Conservation (phyloP, 306 rosid genomes). For the Ammopiptanthus mongolicus region DNA sequence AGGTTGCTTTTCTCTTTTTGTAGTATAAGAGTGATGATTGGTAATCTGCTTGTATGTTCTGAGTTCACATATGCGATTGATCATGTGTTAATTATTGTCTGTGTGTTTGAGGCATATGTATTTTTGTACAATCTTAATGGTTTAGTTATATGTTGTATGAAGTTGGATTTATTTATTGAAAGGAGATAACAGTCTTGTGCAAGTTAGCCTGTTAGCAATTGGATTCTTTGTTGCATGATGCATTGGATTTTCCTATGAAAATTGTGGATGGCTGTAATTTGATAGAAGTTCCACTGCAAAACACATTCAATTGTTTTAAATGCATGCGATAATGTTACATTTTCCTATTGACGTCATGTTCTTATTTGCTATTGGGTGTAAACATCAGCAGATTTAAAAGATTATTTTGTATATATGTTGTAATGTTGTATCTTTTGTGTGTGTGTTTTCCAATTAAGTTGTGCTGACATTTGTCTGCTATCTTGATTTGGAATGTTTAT, state of each 20-base stretch:
- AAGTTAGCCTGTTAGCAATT: background rate
- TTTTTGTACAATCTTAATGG: background rate
- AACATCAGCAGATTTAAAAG: background rate
- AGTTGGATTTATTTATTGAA: background rate
- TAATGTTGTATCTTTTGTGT: background rate
- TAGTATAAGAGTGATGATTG: background rate
- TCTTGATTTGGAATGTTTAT: background rate
- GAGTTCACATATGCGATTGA: background rate
- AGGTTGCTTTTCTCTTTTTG: background rate
- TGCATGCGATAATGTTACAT: background rate
- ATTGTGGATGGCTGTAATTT: background rate
- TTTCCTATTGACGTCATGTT: background rate
- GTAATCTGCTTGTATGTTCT: background rate
- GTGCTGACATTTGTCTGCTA: background rate
- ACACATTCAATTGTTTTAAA: background rate
- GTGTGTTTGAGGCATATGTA: background rate
- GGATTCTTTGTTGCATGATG: background rate
- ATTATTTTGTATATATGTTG: background rate
- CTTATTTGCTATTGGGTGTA: background rate
- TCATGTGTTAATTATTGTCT: background rate
- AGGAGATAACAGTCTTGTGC: background rate
- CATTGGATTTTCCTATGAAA: background rate
- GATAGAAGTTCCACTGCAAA: background rate
- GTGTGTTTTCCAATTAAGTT: background rate
- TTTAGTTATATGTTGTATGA: background rate